phyloP scores from a whole-genome alignment of 768 basidiomycete genomes.

The Lyophyllum atratum region DNA sequence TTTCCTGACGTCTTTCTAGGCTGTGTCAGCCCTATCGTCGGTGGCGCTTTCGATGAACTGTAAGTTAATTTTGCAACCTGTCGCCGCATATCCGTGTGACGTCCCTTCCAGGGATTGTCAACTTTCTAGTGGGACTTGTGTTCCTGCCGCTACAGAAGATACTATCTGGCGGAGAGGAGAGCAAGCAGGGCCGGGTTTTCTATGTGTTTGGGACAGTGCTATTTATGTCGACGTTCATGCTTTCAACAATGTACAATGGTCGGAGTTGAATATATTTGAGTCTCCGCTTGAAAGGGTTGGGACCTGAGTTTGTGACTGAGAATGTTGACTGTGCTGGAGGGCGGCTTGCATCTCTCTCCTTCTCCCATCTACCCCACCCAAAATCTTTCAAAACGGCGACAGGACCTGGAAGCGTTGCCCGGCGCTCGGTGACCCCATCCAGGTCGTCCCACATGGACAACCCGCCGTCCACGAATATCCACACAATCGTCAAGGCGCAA shows the following conservation, averaged over 20 bases:
- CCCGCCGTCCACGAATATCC: conserved; percentile 82
- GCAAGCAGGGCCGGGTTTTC: conserved; percentile 86
- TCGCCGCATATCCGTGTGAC: neutral
- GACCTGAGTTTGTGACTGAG: conserved; percentile 33
- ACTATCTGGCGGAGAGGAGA: conserved; percentile 59
- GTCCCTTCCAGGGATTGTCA: conserved; percentile 64
- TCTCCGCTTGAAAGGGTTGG: conserved; percentile 35
- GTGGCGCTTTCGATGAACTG: conserved; percentile 74
- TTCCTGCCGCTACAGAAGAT: conserved; percentile 85
- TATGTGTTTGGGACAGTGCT: conserved; percentile 76
- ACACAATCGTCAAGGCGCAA: conserved; percentile 94
- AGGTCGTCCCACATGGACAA: conserved; percentile 89
- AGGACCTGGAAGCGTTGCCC: conserved; percentile 65
- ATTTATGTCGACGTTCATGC: conserved; percentile 33
- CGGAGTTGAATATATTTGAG: conserved; percentile 23
- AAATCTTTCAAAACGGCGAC: conserved; percentile 68
- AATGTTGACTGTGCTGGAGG: conserved; percentile 46
- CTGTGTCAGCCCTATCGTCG: conserved; percentile 80
- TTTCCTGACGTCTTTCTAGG: conserved; percentile 38
- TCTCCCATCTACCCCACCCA: conserved; percentile 39
- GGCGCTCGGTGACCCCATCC: conserved; percentile 75
- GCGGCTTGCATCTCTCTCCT: conserved; percentile 36
- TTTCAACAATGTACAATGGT: conserved; percentile 41
- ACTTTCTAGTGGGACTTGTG: conserved; percentile 80
- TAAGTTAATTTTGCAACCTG: conserved; percentile 31